Evolutionary conservation across 257 asterid genomes (phyloP).

Genomic region (Solanum rostratum): DNA sequence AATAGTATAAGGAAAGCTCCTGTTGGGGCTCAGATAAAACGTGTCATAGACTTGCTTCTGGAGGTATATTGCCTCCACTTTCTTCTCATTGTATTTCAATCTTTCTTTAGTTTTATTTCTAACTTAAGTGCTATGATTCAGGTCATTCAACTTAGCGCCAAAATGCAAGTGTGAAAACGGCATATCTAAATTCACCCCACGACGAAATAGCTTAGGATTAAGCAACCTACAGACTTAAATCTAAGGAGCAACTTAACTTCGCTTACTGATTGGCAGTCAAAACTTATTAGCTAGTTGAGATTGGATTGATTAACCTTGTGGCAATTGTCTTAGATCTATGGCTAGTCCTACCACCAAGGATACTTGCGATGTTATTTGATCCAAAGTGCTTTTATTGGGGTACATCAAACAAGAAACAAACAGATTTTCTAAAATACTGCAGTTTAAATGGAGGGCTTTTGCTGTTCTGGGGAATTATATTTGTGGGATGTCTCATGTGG

Average conservation of each 20-base stretch:
- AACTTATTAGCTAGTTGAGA: background rate
- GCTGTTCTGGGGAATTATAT: background rate
- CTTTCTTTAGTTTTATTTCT: background rate
- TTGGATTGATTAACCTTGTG: background rate
- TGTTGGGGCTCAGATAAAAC: constrained; percentile 85
- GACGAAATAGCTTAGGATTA: background rate
- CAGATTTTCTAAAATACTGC: background rate
- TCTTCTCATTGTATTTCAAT: background rate
- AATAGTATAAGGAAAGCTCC: constrained; percentile 93
- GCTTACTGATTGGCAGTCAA: background rate
- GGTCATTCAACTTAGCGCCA: background rate
- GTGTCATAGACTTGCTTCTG: constrained; percentile 70
- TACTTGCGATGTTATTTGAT: background rate
- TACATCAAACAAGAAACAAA: background rate
- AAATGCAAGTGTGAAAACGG: background rate
- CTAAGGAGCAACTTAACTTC: background rate
- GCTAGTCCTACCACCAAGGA: background rate
- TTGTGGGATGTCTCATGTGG: background rate
- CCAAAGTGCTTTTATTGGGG: background rate
- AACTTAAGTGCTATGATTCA: background rate
- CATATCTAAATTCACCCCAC: background rate
- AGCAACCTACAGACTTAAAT: background rate
- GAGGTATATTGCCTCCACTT: constrained; percentile 36
- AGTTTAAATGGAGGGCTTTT: background rate
- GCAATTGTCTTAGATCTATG: background rate